These are phyloP conservation scores for Stygiomarasmius scandens DNA, from an alignment of 1,284 basidiomycete genomes.

Conservation along the genomic window DNA sequence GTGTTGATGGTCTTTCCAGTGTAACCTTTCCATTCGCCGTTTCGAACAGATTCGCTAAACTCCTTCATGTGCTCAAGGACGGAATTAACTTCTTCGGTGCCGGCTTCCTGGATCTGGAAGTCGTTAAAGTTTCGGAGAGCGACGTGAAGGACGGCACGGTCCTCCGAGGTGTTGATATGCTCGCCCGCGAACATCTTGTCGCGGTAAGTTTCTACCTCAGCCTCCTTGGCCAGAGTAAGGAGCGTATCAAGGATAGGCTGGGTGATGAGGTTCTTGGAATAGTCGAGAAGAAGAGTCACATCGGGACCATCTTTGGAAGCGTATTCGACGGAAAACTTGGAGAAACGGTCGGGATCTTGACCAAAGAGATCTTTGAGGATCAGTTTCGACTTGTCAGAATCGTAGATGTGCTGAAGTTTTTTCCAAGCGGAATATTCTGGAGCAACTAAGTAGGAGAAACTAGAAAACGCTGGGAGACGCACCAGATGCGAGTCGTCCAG, in stretches of 20 bases:
- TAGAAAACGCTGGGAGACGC: slow-evolving; percentile 6
- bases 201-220: slow-evolving; percentile 81
- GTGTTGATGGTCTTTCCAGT: slow-evolving; percentile 94
- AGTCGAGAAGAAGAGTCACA: slow-evolving; percentile 90
- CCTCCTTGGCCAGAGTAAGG: slow-evolving; percentile 84
- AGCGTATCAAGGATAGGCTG: slow-evolving; percentile 80
- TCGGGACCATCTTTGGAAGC: slow-evolving; percentile 64
- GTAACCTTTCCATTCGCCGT: slow-evolving; percentile 93
- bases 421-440: slow-evolving; percentile 89
- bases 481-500: slow-evolving; percentile 58
- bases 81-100: slow-evolving; percentile 80
- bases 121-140: slow-evolving; percentile 88
- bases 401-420: slow-evolving; percentile 87
- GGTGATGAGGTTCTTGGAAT: slow-evolving; percentile 96
- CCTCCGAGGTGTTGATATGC: slow-evolving; percentile 99
- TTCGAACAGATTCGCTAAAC: slow-evolving; percentile 87
- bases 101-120: slow-evolving; percentile 78
- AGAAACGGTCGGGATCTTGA: slow-evolving; percentile 85
- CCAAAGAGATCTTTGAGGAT: slow-evolving; percentile 91
- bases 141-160: slow-evolving; percentile 93
- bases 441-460: background rate
- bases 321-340: slow-evolving; percentile 84
- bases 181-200: slow-evolving; percentile 95
- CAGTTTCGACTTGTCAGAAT: slow-evolving; percentile 74
- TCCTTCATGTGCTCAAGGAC: slow-evolving; percentile 92